phyloP scores from a whole-genome alignment of 768 basidiomycete species.

The Boletales sp. region DNA sequence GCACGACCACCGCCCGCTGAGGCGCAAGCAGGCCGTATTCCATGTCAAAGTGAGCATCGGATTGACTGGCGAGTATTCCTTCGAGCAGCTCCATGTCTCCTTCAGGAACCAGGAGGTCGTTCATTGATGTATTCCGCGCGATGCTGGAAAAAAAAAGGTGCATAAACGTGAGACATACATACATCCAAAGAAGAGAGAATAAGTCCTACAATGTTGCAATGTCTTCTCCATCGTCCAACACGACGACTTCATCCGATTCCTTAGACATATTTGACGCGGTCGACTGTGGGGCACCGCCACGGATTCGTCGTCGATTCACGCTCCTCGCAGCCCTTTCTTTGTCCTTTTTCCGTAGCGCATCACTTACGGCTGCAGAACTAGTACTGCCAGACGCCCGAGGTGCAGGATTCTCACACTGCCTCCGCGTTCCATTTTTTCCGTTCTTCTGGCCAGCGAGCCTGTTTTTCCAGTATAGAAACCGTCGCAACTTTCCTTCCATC shows the following conservation, averaged over 20 bases:
- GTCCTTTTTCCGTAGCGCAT: slow-evolving; percentile 78
- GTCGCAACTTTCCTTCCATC: slow-evolving; percentile 73
- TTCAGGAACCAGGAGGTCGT: slow-evolving; percentile 15
- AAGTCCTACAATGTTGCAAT: slow-evolving; percentile 58
- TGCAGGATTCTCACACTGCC: not conserved
- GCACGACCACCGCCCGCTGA: slow-evolving; percentile 78
- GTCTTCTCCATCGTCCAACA: slow-evolving; percentile 29
- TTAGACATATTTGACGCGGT: slow-evolving; percentile 6
- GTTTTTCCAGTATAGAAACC: slow-evolving; percentile 82
- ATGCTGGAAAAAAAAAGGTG: slow-evolving; percentile 6
- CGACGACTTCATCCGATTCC: slow-evolving; percentile 10
- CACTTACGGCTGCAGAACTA: slow-evolving; percentile 44
- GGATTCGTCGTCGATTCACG: slow-evolving; percentile 65
- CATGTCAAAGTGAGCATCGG: slow-evolving; percentile 63
- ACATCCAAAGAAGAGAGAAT: not conserved
- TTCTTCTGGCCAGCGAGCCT: slow-evolving; percentile 32
- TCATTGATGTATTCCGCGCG: slow-evolving; percentile 14
- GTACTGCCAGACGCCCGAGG: slow-evolving; percentile 16
- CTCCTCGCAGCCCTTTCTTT: slow-evolving; percentile 53
- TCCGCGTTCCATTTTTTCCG: slow-evolving; percentile 2
- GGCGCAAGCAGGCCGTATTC: slow-evolving; percentile 77
- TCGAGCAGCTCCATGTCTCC: slow-evolving; percentile 23
- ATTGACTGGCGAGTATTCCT: slow-evolving; percentile 26
- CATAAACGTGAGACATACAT: not conserved
- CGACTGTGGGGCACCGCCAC: slow-evolving; percentile 61